Evolutionary conservation across 257 asterid species (phyloP).

Genomic region (Solanum peruvianum): DNA sequence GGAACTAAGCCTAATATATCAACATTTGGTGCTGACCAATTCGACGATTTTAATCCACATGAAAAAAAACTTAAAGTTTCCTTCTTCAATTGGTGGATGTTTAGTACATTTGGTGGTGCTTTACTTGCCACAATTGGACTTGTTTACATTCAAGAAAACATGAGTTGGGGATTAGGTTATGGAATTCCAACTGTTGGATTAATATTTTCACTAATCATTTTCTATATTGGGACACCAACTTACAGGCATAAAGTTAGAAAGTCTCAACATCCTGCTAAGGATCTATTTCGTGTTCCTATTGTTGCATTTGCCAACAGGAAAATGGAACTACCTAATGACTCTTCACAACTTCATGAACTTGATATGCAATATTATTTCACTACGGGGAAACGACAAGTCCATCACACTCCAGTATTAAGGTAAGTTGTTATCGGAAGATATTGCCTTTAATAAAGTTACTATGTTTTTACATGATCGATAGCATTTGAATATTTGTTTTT

Average conservation of each 20-base stretch:
- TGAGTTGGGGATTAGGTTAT: constrained; percentile 81
- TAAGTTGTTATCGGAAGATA: constrained; percentile 2
- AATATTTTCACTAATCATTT: constrained; percentile 36
- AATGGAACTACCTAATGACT: constrained; percentile 24
- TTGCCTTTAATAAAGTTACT: not conserved
- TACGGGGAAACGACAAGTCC: constrained; percentile 50
- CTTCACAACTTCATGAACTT: constrained; percentile 51
- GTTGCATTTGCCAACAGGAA: constrained; percentile 43
- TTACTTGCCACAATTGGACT: constrained; percentile 63
- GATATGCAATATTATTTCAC: constrained; percentile 38
- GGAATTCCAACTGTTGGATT: constrained; percentile 74
- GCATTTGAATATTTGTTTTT: not conserved
- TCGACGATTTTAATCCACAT: constrained; percentile 52
- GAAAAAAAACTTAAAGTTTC: constrained; percentile 67
- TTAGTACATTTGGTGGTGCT: constrained; percentile 68
- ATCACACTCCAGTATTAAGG: constrained; percentile 57
- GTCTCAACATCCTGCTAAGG: constrained; percentile 51
- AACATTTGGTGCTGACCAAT: constrained; percentile 89
- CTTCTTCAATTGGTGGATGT: constrained; percentile 97
- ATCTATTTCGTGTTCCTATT: constrained; percentile 32
- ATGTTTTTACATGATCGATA: not conserved
- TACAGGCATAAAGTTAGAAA: constrained; percentile 65
- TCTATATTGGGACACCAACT: constrained; percentile 54
- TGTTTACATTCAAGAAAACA: constrained; percentile 73
- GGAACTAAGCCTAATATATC: constrained; percentile 91